Conservation (phyloP, 495 filamentous ascomycete species). For the Trichoderma orchidacearum region DNA sequence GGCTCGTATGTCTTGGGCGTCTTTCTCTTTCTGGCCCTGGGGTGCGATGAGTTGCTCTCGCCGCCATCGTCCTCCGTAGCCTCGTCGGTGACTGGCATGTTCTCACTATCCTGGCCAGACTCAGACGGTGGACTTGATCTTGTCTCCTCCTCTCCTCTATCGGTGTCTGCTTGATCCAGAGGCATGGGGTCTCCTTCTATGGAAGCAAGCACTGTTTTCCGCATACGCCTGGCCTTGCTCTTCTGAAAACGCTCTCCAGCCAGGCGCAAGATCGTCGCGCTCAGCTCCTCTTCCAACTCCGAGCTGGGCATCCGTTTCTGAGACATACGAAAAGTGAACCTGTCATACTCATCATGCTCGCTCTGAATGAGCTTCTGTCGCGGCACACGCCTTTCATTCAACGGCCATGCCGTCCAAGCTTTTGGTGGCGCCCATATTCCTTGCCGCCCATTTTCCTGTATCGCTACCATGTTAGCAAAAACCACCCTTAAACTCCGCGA, state of each 20-base stretch:
- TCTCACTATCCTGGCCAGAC: neutral
- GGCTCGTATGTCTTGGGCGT: slow-evolving; percentile 7
- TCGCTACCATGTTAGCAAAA: neutral
- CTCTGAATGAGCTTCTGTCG: slow-evolving; percentile 22
- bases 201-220: slow-evolving; percentile 5
- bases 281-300: slow-evolving; percentile 51
- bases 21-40: slow-evolving; percentile 7
- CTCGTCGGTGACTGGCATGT: slow-evolving; percentile 3
- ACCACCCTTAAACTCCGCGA: no score
- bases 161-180: neutral
- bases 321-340: slow-evolving; percentile 28
- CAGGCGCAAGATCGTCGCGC: slow-evolving; percentile 43
- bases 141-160: neutral
- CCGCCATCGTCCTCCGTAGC: slow-evolving; percentile 7
- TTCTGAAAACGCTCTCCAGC: slow-evolving; percentile 47
- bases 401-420: slow-evolving; percentile 70
- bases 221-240: slow-evolving; percentile 2
- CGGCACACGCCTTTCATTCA: slow-evolving; percentile 45
- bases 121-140: neutral
- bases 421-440: slow-evolving; percentile 32
- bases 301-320: slow-evolving; percentile 35
- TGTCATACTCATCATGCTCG: slow-evolving; percentile 28
- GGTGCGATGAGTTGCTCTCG: slow-evolving; percentile 11
- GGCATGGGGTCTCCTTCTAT: neutral
- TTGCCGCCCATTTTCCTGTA: slow-evolving; percentile 4